Conservation (phyloP, 306 rosid species). For the Prinsepia uniflora region DNA sequence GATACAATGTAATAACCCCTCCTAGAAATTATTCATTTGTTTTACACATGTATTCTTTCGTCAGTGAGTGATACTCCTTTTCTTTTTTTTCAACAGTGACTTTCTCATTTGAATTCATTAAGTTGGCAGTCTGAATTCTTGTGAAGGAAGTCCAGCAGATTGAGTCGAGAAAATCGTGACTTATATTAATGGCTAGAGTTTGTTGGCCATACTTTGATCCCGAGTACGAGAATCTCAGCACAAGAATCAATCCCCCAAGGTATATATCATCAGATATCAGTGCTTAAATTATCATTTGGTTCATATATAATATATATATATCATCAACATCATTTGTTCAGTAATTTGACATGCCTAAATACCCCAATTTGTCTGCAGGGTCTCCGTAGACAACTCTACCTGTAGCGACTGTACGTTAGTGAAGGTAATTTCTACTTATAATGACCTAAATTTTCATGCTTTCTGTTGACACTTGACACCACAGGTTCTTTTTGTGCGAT, state of each 20-base stretch:
- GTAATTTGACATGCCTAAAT: constrained; percentile 7
- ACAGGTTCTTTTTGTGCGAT: background rate
- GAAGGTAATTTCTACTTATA: constrained; percentile 46
- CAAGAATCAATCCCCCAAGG: constrained; percentile 85
- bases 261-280: constrained; percentile 2
- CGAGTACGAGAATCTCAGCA: constrained; percentile 77
- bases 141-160: constrained; percentile 22
- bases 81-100: background rate
- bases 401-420: constrained; percentile 57
- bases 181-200: constrained; percentile 49
- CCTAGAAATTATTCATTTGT: no score
- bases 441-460: background rate
- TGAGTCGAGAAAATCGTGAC: constrained; percentile 16
- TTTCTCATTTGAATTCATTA: background rate
- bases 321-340: background rate
- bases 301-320: no score
- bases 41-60: background rate
- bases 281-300: background rate
- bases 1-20: no score
- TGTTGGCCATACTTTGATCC: constrained; percentile 91
- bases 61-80: background rate
- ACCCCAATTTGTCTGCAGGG: constrained; percentile 42
- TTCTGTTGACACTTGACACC: background rate
- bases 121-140: constrained; percentile 6
- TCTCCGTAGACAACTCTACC: constrained; percentile 67